These are phyloP conservation scores for Boletellus sp. DNA, from an alignment of 1,284 basidiomycete genomes.

Conservation along the genomic window DNA sequence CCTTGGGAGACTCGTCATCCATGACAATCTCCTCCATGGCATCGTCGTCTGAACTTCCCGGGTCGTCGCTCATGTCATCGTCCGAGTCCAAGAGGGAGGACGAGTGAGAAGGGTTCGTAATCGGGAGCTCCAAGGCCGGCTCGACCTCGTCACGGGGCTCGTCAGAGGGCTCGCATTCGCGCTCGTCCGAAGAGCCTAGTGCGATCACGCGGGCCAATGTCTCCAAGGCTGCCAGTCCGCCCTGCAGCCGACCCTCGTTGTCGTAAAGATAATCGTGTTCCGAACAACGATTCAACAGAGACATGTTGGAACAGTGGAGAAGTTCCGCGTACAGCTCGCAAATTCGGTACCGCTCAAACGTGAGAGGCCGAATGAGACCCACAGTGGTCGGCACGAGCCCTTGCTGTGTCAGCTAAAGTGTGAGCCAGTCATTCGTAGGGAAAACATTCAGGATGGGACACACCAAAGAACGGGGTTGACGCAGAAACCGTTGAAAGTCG, in stretches of 20 bases:
- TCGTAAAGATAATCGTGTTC: slow-evolving; percentile 77
- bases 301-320: slow-evolving; percentile 98
- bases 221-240: slow-evolving; percentile 78
- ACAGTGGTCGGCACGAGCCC: slow-evolving; percentile 70
- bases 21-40: slow-evolving; percentile 77
- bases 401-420: slow-evolving; percentile 37
- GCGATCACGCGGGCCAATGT: slow-evolving; percentile 79
- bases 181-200: slow-evolving; percentile 52
- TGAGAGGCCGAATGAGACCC: slow-evolving; percentile 75
- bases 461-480: slow-evolving; percentile 75
- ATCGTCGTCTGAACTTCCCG: slow-evolving; percentile 68
- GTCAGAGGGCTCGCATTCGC: slow-evolving; percentile 52
- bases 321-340: slow-evolving; percentile 97
- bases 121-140: slow-evolving; percentile 70
- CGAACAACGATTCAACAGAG: slow-evolving; percentile 79
- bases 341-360: slow-evolving; percentile 95
- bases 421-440: slow-evolving; percentile 7
- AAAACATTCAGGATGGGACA: slow-evolving; percentile 7
- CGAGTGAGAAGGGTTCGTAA: slow-evolving; percentile 55
- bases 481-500: slow-evolving; percentile 71
- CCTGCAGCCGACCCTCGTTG: slow-evolving; percentile 73
- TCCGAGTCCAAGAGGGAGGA: slow-evolving; percentile 65
- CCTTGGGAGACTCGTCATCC: slow-evolving; percentile 51
- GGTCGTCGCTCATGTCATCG: slow-evolving; percentile 72
- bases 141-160: slow-evolving; percentile 61